Evolutionary conservation across 768 basidiomycete genomes (phyloP), one percentile per base, ranked within the genome.

Genomic region (Lepiota venenata): DNA sequence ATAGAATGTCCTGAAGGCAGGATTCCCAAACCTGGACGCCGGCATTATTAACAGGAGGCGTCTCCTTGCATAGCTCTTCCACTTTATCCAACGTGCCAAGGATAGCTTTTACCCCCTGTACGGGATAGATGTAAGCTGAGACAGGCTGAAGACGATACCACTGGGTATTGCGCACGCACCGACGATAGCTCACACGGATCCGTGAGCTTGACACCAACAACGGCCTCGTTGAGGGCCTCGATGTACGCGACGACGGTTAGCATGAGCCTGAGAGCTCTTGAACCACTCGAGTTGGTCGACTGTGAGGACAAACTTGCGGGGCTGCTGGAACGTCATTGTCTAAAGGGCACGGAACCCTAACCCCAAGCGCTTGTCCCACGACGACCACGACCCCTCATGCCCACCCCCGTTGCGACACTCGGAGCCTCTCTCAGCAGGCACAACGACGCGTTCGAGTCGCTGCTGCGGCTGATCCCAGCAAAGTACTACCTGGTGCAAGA

Each of bases 11-110:
- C 88, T 77, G 70, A 99, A 99, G 0, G 97, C 97, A 3, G 97
- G 97, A 69, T 99, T 99, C 1, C 97, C 96, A 64, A 99, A 99
- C 27, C 96, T 77, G 38, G 95, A 98, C 3, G 86, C 86, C n/a
- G 47, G 85, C 78, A 66, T 97, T 98, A 59, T 94, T 88, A 15
- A 95, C 84, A 0, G 95, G 86, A 1, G 96, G 97, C 0, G 84
- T 93, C 3, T 74, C 78, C 15, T 75, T 74, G 8, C 83, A 91
- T 11, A 88, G 72, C 15, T 72, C 65, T 62, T 91, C 85, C 2
- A 98, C 81, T 11, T 69, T 66, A 27, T 87, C 80, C 2, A 98
- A 75, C 1, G 94, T 67, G 0, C 64, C 62, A 9, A 97, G 66
- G 10, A 96, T 71, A 11, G 82, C 77, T 36, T 66, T 60, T 6